Percentiles rank a stretch among this genome's conserved stretches.
Conservation (phyloP, 2,329 filamentous ascomycete species). For the Calonectria fujianensis region DNA sequence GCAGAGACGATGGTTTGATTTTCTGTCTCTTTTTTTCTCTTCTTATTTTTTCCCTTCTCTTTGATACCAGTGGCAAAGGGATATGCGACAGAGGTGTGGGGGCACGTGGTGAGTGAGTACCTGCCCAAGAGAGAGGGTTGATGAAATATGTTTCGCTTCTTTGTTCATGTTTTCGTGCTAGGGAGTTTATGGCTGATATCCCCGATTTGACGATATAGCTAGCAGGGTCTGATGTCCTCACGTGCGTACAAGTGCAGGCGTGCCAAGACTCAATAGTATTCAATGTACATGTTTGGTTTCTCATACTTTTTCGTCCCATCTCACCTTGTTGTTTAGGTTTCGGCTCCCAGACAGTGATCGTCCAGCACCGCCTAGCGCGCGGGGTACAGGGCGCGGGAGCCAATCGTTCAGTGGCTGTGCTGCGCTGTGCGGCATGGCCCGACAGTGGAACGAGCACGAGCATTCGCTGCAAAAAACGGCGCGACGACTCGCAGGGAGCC, state of each 20-base stretch:
- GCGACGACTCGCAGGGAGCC: neutral
- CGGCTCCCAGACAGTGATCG: neutral
- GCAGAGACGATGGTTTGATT: neutral
- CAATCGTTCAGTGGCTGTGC: conserved; percentile 10
- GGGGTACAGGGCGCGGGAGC: neutral
- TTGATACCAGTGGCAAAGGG: neutral
- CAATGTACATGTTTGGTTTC: neutral
- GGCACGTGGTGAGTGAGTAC: neutral
- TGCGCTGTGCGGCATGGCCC: conserved; percentile 5
- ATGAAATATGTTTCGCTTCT: neutral
- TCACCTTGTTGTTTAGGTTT: neutral
- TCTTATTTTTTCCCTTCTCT: neutral
- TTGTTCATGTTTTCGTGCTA: conserved; percentile 9
- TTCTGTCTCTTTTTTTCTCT: neutral
- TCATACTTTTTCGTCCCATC: neutral
- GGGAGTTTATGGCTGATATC: neutral
- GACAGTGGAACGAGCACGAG: neutral
- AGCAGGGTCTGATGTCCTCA: too few relatives aligned
- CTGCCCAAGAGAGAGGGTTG: neutral
- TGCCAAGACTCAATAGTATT: neutral
- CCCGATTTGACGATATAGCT: neutral
- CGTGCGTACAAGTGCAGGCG: conserved; percentile 4
- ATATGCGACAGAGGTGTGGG: neutral
- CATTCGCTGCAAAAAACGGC: neutral
- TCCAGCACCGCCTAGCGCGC: neutral